A percentile compares a stretch with the other conserved stretches of the same genome.
Evolutionary conservation across 169 alveolate species (phyloP).

Genomic region (Plasmodium blacklocki): DNA sequence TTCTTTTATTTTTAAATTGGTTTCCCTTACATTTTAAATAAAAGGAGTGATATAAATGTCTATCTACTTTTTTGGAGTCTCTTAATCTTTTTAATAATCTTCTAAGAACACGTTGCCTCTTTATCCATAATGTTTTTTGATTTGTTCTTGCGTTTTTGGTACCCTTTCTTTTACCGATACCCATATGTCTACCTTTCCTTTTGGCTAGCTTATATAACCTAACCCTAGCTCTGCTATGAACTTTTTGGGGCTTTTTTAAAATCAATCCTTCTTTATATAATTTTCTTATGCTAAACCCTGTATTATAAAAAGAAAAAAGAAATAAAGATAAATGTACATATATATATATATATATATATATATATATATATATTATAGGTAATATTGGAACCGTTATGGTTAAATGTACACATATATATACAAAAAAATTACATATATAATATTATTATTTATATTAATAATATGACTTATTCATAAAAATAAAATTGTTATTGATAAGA

Average conservation of each 20-base stretch:
- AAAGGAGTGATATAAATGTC: slow-evolving; percentile 97
- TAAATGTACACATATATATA: too few relatives aligned
- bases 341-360: not conserved
- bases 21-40: slow-evolving; percentile 98
- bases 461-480: not conserved
- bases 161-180: slow-evolving; percentile 98
- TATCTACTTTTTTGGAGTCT: slow-evolving; percentile 96
- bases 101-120: slow-evolving; percentile 98
- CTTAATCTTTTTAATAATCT: slow-evolving; percentile 97
- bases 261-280: slow-evolving; percentile 97
- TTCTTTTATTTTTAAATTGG: slow-evolving; percentile 98
- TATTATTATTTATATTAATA: not conserved
- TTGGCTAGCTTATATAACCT: slow-evolving; percentile 93
- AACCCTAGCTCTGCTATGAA: slow-evolving; percentile 97
- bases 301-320: not conserved
- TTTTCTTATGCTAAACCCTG: slow-evolving; percentile 93
- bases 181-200: slow-evolving; percentile 98
- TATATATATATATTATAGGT: not conserved
- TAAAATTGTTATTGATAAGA: not conserved
- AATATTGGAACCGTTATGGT: too few relatives aligned
- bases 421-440: not conserved
- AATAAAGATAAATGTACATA: not conserved
- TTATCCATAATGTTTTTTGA: slow-evolving; percentile 97
- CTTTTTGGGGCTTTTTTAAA: slow-evolving; percentile 95
- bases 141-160: slow-evolving; percentile 98